A percentile compares a stretch with the other conserved stretches of the same genome.
These are phyloP conservation scores for Chytridium lagenaria DNA, from an alignment of 371 early-diverging fungal species.

Conservation along the genomic window DNA sequence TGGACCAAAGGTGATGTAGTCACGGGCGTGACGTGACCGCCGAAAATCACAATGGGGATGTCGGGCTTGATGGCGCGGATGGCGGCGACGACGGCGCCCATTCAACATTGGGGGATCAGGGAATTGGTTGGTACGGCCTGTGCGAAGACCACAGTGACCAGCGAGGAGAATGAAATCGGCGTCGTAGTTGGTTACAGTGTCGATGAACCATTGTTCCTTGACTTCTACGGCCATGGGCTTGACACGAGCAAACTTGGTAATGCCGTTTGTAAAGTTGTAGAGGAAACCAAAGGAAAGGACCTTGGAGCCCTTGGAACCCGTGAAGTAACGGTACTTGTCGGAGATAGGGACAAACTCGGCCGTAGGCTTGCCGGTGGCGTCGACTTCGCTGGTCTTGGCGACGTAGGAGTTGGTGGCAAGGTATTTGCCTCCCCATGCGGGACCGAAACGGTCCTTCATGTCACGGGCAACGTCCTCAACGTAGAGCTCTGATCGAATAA, in stretches of 20 bases:
- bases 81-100: constrained; percentile 50
- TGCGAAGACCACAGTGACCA: constrained; percentile 59
- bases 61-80: constrained; percentile 59
- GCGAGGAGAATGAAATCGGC: constrained; percentile 62
- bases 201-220: too few species aligned
- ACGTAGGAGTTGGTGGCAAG: constrained; percentile 61
- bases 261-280: constrained; percentile 57
- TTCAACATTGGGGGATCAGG: constrained; percentile 53
- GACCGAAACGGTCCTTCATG: constrained; percentile 46
- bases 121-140: constrained; percentile 21
- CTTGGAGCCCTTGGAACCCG: constrained; percentile 61
- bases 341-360: constrained; percentile 55
- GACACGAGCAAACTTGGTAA: constrained; percentile 48
- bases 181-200: too few species aligned
- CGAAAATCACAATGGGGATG: constrained; percentile 63
- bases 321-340: constrained; percentile 59
- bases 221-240: constrained; percentile 57
- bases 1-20: constrained; percentile 59
- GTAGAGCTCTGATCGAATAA: too few species aligned
- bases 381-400: constrained; percentile 44
- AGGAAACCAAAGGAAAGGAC: constrained; percentile 69
- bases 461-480: constrained; percentile 43
- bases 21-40: constrained; percentile 69
- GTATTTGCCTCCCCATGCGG: constrained; percentile 62
- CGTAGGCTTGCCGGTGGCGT: constrained; percentile 47